Percentiles rank a stretch among this genome's conserved stretches.
Evolutionary conservation across 2,329 filamentous ascomycete genomes (phyloP).

Genomic region (Aspergillus oerlinghausenensis): DNA sequence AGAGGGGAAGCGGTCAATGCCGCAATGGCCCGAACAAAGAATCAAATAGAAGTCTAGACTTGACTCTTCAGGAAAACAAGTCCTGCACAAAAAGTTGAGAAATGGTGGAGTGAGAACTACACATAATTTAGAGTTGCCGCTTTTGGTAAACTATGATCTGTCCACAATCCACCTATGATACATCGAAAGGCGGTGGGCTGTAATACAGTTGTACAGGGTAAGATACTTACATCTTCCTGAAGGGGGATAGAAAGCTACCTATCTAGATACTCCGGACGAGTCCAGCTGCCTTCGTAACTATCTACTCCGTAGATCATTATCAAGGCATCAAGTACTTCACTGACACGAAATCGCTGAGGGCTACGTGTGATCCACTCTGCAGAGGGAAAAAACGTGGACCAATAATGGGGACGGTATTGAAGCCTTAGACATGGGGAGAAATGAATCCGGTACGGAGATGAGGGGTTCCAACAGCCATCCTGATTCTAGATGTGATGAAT

Average conservation of each 20-base stretch:
- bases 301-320: neutral
- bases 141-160: neutral
- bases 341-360: slow-evolving; percentile 2
- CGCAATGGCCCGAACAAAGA: slow-evolving; percentile 15
- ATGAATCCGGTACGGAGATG: neutral
- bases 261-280: too few species aligned
- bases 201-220: neutral
- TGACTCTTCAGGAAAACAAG: neutral
- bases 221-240: neutral
- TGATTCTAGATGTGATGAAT: neutral
- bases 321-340: neutral
- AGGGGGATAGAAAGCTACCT: too few species aligned
- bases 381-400: slow-evolving; percentile 18
- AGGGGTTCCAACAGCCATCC: slow-evolving; percentile 1
- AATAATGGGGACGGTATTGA: slow-evolving; percentile 8
- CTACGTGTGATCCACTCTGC: slow-evolving; percentile 6
- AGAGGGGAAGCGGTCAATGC: slow-evolving; percentile 21
- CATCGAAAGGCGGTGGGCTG: neutral
- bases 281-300: neutral
- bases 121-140: neutral
- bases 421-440: slow-evolving; percentile 1
- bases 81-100: neutral
- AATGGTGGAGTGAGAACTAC: neutral
- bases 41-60: neutral
- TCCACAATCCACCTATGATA: neutral